Evolutionary conservation across 257 asterid genomes (phyloP), one percentile per base, ranked within the genome.

Genomic region (Solanum tacnaense): DNA sequence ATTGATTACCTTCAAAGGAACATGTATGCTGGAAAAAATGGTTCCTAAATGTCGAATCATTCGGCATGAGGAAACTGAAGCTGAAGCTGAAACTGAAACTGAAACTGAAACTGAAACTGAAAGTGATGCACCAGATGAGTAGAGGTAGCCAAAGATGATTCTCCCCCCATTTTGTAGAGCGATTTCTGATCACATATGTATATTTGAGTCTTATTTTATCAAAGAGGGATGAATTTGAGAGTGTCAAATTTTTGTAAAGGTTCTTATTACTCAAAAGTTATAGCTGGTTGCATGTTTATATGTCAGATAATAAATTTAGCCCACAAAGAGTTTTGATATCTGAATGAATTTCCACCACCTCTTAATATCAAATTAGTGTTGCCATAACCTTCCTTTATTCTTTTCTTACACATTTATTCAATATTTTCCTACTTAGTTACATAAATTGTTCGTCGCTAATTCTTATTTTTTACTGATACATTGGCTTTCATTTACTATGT

Each of bases 1-100:
- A 87, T 95, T 97, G 98, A 92, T 97, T 18, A 92, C 91, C 79
- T 97, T 97, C 91, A 87, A 95, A 89, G 99, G 96, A 29, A 96
- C 99, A 29, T 93, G 94, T 56, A 95, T 96, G 99, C 89, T 97
- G 75, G 98, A 93, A 91, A 97, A 94, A 91, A 84, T 89, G 87
- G 98, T 96, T 56, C 98, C 98, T 6, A 92, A 91, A 86, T 91
- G 96, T 91, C 90, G 93, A 83, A 91, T 94, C 21, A 87, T 95
- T 70, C 90, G 91, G 68, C 94, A 90, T 3, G 96, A 91, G 29
- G 93, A 89, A 83, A 89, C 90, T 23, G 94, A 84, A 84, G 78
- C 91, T 16, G 94, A 91, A 52, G 0, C 65, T 56, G 65, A 56
- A 56, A 3, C 65, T 56, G 58, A 46, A 13, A 13, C 56, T 44